A percentile compares a stretch with the other conserved stretches of the same genome.
Conservation (phyloP, 2,329 filamentous ascomycete genomes). For the Xylaria sp. region DNA sequence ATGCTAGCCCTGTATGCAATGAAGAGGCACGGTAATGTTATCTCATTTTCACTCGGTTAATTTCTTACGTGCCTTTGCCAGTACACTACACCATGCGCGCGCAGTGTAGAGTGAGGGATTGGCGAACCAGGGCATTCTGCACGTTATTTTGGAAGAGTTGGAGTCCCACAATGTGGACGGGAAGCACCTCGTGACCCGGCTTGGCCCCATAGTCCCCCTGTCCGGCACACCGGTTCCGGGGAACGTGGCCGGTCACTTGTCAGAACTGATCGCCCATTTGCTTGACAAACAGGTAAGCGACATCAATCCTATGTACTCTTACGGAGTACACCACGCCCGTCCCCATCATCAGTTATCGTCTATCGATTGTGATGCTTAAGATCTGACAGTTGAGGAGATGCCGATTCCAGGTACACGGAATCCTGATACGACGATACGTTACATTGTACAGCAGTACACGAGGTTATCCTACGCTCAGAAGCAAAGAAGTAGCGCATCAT, state of each 20-base stretch:
- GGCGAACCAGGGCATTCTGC: slow-evolving; percentile 1
- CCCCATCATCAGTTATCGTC: slow-evolving; percentile 16
- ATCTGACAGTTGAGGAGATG: slow-evolving; percentile 24
- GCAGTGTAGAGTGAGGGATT: slow-evolving; percentile 14
- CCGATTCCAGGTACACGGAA: slow-evolving; percentile 31
- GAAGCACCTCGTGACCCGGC: slow-evolving; percentile 36
- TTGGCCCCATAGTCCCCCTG: slow-evolving; percentile 33
- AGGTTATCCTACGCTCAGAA: slow-evolving; percentile 5
- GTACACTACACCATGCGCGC: slow-evolving; percentile 1
- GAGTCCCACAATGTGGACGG: slow-evolving; percentile 27
- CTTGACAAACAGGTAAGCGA: slow-evolving; percentile 24
- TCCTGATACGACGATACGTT: slow-evolving; percentile 21
- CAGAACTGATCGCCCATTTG: slow-evolving; percentile 37
- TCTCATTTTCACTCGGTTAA: slow-evolving; percentile 13
- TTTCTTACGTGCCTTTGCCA: slow-evolving; percentile 10
- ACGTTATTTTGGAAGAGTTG: not conserved
- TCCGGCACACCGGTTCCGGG: slow-evolving; percentile 33
- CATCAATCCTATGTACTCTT: slow-evolving; percentile 6
- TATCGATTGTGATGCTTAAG: slow-evolving; percentile 28
- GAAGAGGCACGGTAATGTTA: slow-evolving; percentile 15
- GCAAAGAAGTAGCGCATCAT: not conserved
- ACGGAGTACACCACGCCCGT: not conserved
- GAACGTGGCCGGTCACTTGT: slow-evolving; percentile 37
- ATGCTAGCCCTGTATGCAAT: slow-evolving; percentile 5
- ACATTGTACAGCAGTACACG: slow-evolving; percentile 20